Evolutionary conservation across 176 grass and related monocot genomes (phyloP).

Genomic region (Eleusine coracana): DNA sequence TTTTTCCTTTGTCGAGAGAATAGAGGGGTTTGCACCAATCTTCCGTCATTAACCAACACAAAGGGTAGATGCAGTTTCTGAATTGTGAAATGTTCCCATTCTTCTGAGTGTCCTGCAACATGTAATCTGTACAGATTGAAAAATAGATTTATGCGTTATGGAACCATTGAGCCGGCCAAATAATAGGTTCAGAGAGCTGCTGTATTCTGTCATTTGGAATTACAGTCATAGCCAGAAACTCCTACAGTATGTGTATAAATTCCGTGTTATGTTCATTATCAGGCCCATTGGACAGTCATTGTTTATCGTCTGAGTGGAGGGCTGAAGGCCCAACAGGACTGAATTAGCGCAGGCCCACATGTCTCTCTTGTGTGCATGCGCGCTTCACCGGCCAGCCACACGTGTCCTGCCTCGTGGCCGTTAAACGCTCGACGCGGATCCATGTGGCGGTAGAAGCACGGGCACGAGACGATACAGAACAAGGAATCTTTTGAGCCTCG

Average conservation of each 20-base stretch:
- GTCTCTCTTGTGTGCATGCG: not conserved
- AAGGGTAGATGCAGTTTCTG: conserved; percentile 33
- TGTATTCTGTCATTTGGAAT: not conserved
- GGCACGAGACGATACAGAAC: not conserved
- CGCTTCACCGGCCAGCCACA: not conserved
- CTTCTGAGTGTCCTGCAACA: conserved; percentile 11
- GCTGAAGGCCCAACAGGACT: not conserved
- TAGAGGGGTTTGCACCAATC: conserved; percentile 28
- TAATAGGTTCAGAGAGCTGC: too few species aligned
- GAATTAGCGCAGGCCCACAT: not conserved
- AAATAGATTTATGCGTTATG: conserved; percentile 8
- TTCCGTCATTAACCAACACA: conserved; percentile 42
- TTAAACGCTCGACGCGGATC: not conserved
- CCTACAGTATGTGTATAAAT: too few species aligned
- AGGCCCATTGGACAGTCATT: not conserved
- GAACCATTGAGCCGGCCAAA: not conserved
- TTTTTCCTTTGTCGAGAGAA: conserved; percentile 21
- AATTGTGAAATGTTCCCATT: conserved; percentile 2
- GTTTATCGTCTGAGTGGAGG: too few species aligned
- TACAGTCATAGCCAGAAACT: too few species aligned
- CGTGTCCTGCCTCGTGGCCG: conserved; percentile 13
- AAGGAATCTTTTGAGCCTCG: not conserved
- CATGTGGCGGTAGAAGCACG: not conserved
- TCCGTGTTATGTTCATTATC: not conserved
- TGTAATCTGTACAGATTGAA: conserved; percentile 48